Evolutionary conservation across 2,329 filamentous ascomycete species (phyloP), one percentile per base, ranked within the genome.

Genomic region (Drechslerella coelobrocha): DNA sequence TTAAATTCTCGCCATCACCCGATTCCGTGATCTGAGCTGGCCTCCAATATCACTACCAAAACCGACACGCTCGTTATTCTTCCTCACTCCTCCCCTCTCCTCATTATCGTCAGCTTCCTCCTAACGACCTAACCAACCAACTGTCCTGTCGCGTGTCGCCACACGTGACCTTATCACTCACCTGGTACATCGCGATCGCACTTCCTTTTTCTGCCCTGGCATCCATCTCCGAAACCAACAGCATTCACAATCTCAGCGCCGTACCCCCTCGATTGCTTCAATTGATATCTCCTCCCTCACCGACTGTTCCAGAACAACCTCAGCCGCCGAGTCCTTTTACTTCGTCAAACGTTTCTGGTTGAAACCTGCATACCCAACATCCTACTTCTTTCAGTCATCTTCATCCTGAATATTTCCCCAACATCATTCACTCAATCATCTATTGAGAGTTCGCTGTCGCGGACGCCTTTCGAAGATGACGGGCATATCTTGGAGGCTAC

Each of bases 401-500:
- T 45, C 19, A 23, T 23, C 14, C 5, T 6, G 19, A 6, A 6
- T 31, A 31, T 31, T 12, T 31, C 29, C 37, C 7, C 5, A 14
- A 41, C 37, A 45, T 5, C 8, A n/a, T 45, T 5, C 19, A 5
- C 19, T 19, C n/a, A 45, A 17, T 10, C 41, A 31, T 31, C 29
- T 6, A 31, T 29, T 2, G 14, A 51, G 39, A 19, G 39, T 27
- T 47, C 59, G 56, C 63, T 41, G 12, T 10, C 50, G 45, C 23
- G 12, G 61, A 54, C 37, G 26, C 39, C 17, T n/a, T 59, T 43
- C 57, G 53, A 37, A n/a, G n/a, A 71, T 71, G 66, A 71, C 66
- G 23, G 66, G 66, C 14, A 31, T 71, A 59, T 63, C 66, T 55
- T 71, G 66, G 66, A 71, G 66, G 47, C 66, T 62, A n/a, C 53